phyloP scores from a whole-genome alignment of 139 green algal species.

The Zygnema circumcarinatum region DNA sequence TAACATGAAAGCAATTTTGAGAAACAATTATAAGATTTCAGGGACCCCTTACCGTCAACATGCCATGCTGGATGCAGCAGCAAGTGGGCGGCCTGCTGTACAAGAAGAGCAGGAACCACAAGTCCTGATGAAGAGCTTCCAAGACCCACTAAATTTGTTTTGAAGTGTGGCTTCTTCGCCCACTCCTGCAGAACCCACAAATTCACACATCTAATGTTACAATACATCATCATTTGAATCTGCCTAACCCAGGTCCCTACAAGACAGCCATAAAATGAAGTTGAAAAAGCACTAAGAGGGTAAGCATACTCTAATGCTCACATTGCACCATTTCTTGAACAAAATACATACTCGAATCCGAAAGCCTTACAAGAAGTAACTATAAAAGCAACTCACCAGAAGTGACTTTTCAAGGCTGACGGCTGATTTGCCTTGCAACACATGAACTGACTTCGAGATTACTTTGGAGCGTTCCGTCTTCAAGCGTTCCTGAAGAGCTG shows the following conservation, averaged over 20 bases:
- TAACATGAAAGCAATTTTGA: not conserved
- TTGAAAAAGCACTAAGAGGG: not conserved
- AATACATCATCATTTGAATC: not conserved
- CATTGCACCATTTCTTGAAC: not conserved
- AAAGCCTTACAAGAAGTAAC: not conserved
- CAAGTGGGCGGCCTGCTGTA: not conserved
- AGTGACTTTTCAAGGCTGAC: not conserved
- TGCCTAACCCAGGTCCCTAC: not conserved
- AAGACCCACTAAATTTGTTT: not conserved
- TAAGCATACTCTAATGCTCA: not conserved
- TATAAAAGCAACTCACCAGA: not conserved
- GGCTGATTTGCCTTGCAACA: not conserved
- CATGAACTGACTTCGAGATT: not conserved
- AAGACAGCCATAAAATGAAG: not conserved
- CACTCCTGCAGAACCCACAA: conserved; percentile 1
- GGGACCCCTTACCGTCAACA: not conserved
- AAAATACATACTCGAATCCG: not conserved
- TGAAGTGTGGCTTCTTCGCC: not conserved
- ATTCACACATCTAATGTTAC: not conserved
- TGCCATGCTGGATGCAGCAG: conserved; percentile 21
- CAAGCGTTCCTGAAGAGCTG: not conserved
- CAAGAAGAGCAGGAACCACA: conserved; percentile 16
- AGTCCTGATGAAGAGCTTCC: not conserved
- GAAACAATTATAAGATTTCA: too few relatives aligned
- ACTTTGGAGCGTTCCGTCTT: not conserved